Evolutionary conservation across 352 stramenopile genomes (phyloP), one percentile per base, ranked within the genome.

Genomic region (Phytophthora sp.): DNA sequence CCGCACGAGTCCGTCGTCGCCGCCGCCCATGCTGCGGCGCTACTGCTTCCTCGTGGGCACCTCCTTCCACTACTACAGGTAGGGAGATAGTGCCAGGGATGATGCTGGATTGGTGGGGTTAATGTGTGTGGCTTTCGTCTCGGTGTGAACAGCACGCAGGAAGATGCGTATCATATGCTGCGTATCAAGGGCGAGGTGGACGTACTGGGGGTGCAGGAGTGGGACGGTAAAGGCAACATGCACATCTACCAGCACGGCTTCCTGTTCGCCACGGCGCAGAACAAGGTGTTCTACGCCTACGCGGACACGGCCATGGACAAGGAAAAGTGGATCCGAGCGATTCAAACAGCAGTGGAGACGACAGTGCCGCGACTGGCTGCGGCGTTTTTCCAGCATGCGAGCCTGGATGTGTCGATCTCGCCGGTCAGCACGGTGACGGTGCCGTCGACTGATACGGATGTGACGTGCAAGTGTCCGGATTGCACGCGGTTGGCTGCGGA

Each of bases 141-240:
- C 53, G 10, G 30, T 51, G 18, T 49, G 20, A 52, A 10, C 44
- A 91, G 87, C 49, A 95, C 86, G n/a, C 86, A 96, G 57, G 89
- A 97, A 48, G 89, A 97, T 58, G 90, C 90, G 63, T 94, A 95
- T 62, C 84, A 93, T 56, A 92, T 95, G 82, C 77, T 96, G 54
- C 82, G 84, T 6, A 71, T 95, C 37, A 94, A 95, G 60, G 83
- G 86, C 45, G 83, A 95, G 49, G 88, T 95, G 20, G 87, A 97
- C 61, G 87, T 97, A 26, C 63, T 97, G 17, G 90, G 89, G 15
- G 90, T 95, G 15, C 89, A 96, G 65, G 87, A 96, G 53, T 97
- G 90, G 90, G 90, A 97, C 55, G 90, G 90, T 55, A 95, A 96
- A 66, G 90, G 87, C 57, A 95, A 95, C 66, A 95, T 95, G 82